Conservation (phyloP, 2,329 filamentous ascomycete genomes). For the Verticillium nonalfalfae region DNA sequence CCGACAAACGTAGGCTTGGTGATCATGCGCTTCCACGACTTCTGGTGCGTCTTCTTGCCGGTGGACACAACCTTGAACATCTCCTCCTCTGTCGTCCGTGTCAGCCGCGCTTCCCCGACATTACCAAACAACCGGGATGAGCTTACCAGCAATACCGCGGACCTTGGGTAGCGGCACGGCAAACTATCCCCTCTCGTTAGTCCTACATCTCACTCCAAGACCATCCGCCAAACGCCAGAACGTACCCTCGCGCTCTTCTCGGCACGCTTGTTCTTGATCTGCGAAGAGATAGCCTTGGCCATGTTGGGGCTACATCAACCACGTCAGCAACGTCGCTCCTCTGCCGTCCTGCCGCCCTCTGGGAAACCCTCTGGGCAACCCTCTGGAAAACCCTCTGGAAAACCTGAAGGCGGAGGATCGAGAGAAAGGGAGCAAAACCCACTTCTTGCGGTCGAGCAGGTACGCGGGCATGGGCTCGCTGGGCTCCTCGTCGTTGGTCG, state of each 20-base stretch:
- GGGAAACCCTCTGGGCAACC: neutral
- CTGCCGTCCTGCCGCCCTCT: neutral
- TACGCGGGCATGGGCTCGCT: conserved; percentile 84
- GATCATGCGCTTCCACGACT: conserved; percentile 68
- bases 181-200: conserved; percentile 45
- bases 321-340: neutral
- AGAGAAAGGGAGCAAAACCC: conserved; percentile 14
- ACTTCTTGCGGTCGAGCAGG: conserved; percentile 73
- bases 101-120: neutral
- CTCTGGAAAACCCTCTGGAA: too few species aligned
- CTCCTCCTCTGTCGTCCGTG: conserved; percentile 82
- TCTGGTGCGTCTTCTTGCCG: conserved; percentile 89
- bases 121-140: neutral
- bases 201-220: too few species aligned
- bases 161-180: conserved; percentile 91
- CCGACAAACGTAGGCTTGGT: conserved; percentile 81
- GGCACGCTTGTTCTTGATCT: conserved; percentile 91
- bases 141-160: conserved; percentile 37
- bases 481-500: conserved; percentile 70
- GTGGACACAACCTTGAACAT: conserved; percentile 98
- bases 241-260: conserved; percentile 73
- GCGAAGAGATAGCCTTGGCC: conserved; percentile 67
- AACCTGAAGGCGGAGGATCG: too few species aligned
- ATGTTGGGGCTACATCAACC: conserved; percentile 35
- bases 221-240: neutral